Percentiles rank a stretch among this genome's conserved stretches.
Evolutionary conservation across 805 yeast species (phyloP).

Genomic region (Cephaloascus fragrans): DNA sequence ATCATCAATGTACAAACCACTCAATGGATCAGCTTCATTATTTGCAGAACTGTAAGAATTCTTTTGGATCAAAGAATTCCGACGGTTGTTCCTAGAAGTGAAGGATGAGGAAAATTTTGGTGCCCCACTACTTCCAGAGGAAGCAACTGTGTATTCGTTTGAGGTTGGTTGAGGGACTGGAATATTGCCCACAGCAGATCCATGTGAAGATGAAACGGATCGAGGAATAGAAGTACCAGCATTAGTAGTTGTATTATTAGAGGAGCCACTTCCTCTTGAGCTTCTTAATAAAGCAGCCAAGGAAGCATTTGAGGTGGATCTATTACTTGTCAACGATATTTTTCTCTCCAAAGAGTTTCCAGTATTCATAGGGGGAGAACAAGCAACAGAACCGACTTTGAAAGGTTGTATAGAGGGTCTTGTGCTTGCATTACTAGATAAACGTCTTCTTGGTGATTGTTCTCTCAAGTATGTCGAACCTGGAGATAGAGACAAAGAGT

Average conservation of each 20-base stretch:
- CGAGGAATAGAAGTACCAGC: slow-evolving; percentile 12
- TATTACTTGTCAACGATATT: slow-evolving; percentile 32
- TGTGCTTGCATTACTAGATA: slow-evolving; percentile 8
- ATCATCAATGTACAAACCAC: slow-evolving; percentile 40
- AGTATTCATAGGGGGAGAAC: slow-evolving; percentile 27
- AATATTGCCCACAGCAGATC: slow-evolving; percentile 14
- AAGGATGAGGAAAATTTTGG: slow-evolving; percentile 67
- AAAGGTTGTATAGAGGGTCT: slow-evolving; percentile 45
- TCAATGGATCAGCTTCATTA: slow-evolving; percentile 17
- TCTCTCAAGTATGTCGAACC: slow-evolving; percentile 1
- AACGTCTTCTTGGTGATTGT: slow-evolving; percentile 6
- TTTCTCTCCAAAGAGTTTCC: slow-evolving; percentile 23
- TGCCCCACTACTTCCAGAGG: slow-evolving; percentile 23
- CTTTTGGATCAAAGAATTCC: slow-evolving; percentile 23
- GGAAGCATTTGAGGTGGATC: slow-evolving; percentile 43
- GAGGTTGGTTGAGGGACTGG: background rate
- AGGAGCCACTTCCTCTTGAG: slow-evolving; percentile 35
- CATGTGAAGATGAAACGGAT: slow-evolving; percentile 29
- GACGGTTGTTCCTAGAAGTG: slow-evolving; percentile 52
- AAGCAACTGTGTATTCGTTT: slow-evolving; percentile 1
- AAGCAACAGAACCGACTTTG: slow-evolving; percentile 50
- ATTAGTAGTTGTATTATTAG: slow-evolving; percentile 16
- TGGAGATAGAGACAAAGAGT: slow-evolving; percentile 3
- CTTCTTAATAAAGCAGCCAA: slow-evolving; percentile 42
- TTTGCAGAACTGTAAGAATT: background rate